phyloP scores from a whole-genome alignment of 768 basidiomycete genomes.

The Multifurca ochricompacta region DNA sequence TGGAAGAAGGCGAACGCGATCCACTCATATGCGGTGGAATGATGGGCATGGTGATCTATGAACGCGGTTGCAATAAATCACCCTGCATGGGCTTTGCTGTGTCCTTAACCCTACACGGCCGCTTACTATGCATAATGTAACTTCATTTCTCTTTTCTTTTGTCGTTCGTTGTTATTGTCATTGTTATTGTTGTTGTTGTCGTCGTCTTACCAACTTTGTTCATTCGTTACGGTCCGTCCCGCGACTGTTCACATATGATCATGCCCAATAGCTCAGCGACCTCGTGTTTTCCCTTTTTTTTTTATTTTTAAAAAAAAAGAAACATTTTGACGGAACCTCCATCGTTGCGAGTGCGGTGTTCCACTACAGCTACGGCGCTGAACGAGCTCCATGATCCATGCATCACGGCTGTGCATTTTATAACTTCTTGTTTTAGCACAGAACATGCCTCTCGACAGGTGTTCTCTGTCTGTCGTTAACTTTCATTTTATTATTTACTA shows the following conservation, averaged over 20 bases:
- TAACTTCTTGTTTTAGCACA: too few species aligned
- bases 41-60: too few species aligned
- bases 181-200: neutral
- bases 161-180: neutral
- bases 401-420: neutral
- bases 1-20: too few species aligned
- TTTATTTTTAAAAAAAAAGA: too few species aligned
- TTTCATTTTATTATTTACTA: too few species aligned
- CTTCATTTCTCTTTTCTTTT: neutral
- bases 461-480: too few species aligned
- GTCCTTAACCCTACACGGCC: neutral
- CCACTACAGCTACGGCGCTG: slow-evolving; percentile 1
- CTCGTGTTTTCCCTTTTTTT: neutral
- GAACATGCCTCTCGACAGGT: too few species aligned
- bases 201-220: too few species aligned
- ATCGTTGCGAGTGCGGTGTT: neutral
- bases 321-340: too few species aligned
- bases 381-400: neutral
- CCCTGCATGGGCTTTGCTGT: neutral
- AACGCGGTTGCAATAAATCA: too few species aligned
- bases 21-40: too few species aligned
- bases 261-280: neutral
- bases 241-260: too few species aligned
- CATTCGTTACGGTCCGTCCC: neutral
- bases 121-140: neutral